phyloP scores from a whole-genome alignment of 2,329 filamentous ascomycete genomes.

The Emergomyces pasteurianus region DNA sequence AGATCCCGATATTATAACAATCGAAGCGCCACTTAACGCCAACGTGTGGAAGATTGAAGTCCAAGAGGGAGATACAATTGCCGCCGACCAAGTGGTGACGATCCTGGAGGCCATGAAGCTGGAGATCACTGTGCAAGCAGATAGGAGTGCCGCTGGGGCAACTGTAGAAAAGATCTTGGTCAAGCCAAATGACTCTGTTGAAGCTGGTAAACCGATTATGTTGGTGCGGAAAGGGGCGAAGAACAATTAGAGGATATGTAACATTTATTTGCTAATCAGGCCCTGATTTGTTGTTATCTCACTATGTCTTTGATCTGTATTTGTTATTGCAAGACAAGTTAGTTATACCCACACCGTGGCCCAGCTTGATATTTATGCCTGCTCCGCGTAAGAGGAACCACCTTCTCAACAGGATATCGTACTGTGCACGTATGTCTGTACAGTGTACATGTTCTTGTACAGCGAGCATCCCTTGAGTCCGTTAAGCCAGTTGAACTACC shows the following conservation, averaged over 20 bases:
- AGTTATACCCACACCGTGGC: background rate
- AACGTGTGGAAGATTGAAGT: constrained; percentile 44
- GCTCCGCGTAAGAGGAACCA: background rate
- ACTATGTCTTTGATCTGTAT: background rate
- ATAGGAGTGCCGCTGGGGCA: constrained; percentile 17
- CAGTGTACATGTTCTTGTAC: background rate
- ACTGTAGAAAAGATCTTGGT: constrained; percentile 29
- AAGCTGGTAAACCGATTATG: constrained; percentile 23
- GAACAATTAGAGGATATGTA: background rate
- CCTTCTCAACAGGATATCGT: background rate
- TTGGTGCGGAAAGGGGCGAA: constrained; percentile 14
- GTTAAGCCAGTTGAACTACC: no score
- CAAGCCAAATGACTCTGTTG: constrained; percentile 29
- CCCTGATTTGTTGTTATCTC: background rate
- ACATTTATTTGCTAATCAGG: background rate
- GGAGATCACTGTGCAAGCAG: constrained; percentile 37
- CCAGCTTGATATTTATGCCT: background rate
- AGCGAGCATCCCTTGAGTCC: no score
- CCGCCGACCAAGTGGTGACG: constrained; percentile 32
- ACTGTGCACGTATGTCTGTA: background rate
- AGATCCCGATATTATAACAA: constrained; percentile 26
- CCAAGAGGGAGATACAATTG: constrained; percentile 30
- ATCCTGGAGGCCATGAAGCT: constrained; percentile 49
- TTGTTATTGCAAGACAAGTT: background rate
- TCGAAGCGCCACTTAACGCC: constrained; percentile 37